Evolutionary conservation across 176 grass and related monocot species (phyloP).

Genomic region (Hsuehochloa calcarea): DNA sequence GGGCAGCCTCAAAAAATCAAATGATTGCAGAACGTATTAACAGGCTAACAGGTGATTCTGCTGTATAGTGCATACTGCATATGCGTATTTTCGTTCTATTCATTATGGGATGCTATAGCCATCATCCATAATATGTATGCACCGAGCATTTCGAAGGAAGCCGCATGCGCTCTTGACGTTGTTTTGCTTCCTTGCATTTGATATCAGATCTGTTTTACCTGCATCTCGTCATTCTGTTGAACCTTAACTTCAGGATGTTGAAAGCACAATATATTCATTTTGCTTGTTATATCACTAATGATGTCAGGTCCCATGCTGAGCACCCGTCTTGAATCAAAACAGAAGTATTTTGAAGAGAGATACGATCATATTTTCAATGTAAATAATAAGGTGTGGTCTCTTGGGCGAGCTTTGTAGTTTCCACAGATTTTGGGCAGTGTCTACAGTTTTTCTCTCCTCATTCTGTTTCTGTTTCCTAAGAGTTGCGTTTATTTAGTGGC

Average conservation of each 20-base stretch:
- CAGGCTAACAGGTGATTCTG: constrained; percentile 75
- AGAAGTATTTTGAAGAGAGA: constrained; percentile 71
- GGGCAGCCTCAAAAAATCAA: constrained; percentile 40
- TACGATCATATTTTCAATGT: constrained; percentile 57
- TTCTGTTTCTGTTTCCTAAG: background rate
- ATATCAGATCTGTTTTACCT: background rate
- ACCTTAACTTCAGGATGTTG: constrained; percentile 21
- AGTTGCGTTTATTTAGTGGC: background rate
- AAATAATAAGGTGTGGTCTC: constrained; percentile 68
- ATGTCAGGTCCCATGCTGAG: constrained; percentile 66
- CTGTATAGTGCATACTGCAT: background rate
- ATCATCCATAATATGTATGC: constrained; percentile 12
- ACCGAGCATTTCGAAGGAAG: constrained; percentile 17
- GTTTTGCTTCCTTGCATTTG: constrained; percentile 6
- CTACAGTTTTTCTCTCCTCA: background rate
- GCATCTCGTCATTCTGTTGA: constrained; percentile 22
- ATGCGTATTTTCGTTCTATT: constrained; percentile 15
- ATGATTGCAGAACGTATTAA: constrained; percentile 54
- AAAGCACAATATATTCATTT: constrained; percentile 1
- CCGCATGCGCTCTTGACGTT: background rate
- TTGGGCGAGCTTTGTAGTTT: background rate
- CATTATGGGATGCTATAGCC: background rate
- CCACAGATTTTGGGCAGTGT: background rate
- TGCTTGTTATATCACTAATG: constrained; percentile 11
- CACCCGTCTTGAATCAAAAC: constrained; percentile 53